Evolutionary conservation across 768 basidiomycete species (phyloP).

Genomic region (Mycena pura): DNA sequence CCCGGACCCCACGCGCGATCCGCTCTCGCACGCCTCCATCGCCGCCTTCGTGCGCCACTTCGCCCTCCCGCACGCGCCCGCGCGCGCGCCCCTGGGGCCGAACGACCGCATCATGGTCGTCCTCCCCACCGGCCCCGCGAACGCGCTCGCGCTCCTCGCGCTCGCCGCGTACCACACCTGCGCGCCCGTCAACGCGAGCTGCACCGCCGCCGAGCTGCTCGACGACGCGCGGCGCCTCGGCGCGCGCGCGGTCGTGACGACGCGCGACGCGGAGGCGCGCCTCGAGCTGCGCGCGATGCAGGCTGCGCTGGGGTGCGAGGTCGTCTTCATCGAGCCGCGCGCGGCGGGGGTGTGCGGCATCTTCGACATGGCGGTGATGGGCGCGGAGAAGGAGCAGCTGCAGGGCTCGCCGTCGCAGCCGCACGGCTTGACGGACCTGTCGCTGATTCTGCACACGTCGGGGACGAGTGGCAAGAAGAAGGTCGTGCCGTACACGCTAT

Average conservation of each 20-base stretch:
- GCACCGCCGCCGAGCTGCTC: conserved; percentile 49
- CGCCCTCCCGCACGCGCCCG: conserved; percentile 41
- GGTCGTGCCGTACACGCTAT: conserved; percentile 53
- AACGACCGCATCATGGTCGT: conserved; percentile 55
- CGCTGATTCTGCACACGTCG: conserved; percentile 62
- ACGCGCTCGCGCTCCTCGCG: conserved; percentile 51
- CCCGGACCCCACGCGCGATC: conserved; percentile 40
- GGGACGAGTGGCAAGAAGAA: conserved; percentile 65
- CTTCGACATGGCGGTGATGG: conserved; percentile 46
- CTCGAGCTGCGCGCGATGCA: conserved; percentile 42
- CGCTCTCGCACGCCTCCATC: conserved; percentile 43
- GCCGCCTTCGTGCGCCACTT: conserved; percentile 46
- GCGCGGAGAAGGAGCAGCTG: conserved; percentile 15
- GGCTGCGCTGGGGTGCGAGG: conserved; percentile 45
- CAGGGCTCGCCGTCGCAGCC: conserved; percentile 33
- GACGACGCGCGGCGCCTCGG: conserved; percentile 50
- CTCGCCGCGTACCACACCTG: conserved; percentile 52
- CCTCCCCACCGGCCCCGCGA: conserved; percentile 53
- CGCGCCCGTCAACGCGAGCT: conserved; percentile 54
- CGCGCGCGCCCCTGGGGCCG: conserved; percentile 34
- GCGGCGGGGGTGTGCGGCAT: conserved; percentile 44
- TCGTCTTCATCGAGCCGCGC: conserved; percentile 44
- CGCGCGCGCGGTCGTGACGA: conserved; percentile 49
- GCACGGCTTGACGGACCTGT: conserved; percentile 50
- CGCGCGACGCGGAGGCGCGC: conserved; percentile 45